Evolutionary conservation across 2,329 filamentous ascomycete genomes (phyloP).

Genomic region (Neospermospora avenae): DNA sequence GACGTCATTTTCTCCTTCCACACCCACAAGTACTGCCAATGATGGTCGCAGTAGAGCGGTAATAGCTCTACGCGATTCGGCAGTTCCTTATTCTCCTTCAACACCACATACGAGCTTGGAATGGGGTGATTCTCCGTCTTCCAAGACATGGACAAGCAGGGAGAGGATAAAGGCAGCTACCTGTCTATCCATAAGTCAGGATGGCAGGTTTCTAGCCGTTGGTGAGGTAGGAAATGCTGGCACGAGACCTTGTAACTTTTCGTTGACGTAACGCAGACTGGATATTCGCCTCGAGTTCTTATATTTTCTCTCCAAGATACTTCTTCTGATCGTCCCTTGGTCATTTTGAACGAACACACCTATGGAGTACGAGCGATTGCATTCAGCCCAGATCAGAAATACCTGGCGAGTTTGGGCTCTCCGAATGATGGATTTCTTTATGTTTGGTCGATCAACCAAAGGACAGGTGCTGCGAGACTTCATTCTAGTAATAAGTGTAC

Average conservation of each 20-base stretch:
- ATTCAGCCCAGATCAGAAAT: slow-evolving; percentile 84
- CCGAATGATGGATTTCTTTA: slow-evolving; percentile 93
- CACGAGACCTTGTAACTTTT: not conserved
- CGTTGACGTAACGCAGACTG: slow-evolving; percentile 55
- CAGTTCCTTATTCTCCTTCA: slow-evolving; percentile 36
- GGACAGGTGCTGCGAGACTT: slow-evolving; percentile 73
- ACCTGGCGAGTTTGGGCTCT: slow-evolving; percentile 82
- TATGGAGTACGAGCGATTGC: slow-evolving; percentile 86
- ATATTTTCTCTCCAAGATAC: slow-evolving; percentile 83
- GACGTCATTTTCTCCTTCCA: slow-evolving; percentile 51
- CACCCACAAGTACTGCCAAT: slow-evolving; percentile 56
- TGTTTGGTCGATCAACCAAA: slow-evolving; percentile 83
- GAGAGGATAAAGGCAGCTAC: slow-evolving; percentile 94
- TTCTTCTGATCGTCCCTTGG: slow-evolving; percentile 76
- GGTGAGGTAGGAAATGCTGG: slow-evolving; percentile 61
- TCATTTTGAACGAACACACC: slow-evolving; percentile 83
- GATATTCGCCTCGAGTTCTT: slow-evolving; percentile 86
- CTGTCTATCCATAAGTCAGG: slow-evolving; percentile 81
- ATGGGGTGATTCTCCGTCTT: slow-evolving; percentile 60
- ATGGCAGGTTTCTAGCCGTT: slow-evolving; percentile 83
- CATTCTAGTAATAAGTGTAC: slow-evolving; percentile 92
- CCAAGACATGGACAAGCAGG: slow-evolving; percentile 79
- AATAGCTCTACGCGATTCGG: slow-evolving; percentile 46
- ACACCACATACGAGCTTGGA: slow-evolving; percentile 40
- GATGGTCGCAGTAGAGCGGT: slow-evolving; percentile 59